These are phyloP conservation scores for Dendryphion nanum DNA, from an alignment of 2,329 filamentous ascomycete genomes.

Conservation along the genomic window DNA sequence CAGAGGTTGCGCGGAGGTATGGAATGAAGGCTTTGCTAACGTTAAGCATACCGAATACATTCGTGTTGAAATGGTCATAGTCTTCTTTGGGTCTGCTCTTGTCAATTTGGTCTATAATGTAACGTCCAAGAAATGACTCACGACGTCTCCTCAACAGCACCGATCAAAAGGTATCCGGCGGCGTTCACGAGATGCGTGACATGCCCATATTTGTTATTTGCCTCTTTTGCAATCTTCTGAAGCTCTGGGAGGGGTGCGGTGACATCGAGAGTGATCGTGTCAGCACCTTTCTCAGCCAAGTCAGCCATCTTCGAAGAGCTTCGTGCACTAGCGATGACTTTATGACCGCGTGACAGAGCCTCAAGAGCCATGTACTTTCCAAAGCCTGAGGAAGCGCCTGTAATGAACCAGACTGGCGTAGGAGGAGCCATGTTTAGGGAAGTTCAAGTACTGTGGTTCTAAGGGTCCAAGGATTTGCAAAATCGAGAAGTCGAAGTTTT, in stretches of 20 bases:
- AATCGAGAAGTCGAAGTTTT: too few relatives aligned
- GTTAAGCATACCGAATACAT: slow-evolving; percentile 54
- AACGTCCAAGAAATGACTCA: slow-evolving; percentile 19
- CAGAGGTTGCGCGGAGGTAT: slow-evolving; percentile 42
- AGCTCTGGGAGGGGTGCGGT: slow-evolving; percentile 37
- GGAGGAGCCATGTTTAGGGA: slow-evolving; percentile 11
- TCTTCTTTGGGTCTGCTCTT: slow-evolving; percentile 38
- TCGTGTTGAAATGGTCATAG: slow-evolving; percentile 49
- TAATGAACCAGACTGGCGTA: slow-evolving; percentile 50
- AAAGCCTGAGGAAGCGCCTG: slow-evolving; percentile 49
- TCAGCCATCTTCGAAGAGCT: slow-evolving; percentile 34
- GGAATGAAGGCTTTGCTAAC: slow-evolving; percentile 51
- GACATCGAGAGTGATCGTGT: slow-evolving; percentile 43
- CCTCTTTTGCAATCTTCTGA: slow-evolving; percentile 36
- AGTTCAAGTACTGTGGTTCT: too few relatives aligned
- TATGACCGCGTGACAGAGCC: slow-evolving; percentile 45
- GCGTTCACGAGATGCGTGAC: slow-evolving; percentile 51
- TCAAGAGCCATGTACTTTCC: slow-evolving; percentile 47
- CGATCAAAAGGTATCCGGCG: slow-evolving; percentile 46
- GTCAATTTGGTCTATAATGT: slow-evolving; percentile 20
- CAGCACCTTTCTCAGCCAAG: slow-evolving; percentile 36
- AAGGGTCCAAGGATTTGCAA: too few relatives aligned
- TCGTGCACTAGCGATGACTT: slow-evolving; percentile 51
- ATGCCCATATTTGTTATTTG: slow-evolving; percentile 39
- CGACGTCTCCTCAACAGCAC: slow-evolving; percentile 48